phyloP scores from a whole-genome alignment of 108 stramenopile species.

The Thalassiosira profunda region DNA sequence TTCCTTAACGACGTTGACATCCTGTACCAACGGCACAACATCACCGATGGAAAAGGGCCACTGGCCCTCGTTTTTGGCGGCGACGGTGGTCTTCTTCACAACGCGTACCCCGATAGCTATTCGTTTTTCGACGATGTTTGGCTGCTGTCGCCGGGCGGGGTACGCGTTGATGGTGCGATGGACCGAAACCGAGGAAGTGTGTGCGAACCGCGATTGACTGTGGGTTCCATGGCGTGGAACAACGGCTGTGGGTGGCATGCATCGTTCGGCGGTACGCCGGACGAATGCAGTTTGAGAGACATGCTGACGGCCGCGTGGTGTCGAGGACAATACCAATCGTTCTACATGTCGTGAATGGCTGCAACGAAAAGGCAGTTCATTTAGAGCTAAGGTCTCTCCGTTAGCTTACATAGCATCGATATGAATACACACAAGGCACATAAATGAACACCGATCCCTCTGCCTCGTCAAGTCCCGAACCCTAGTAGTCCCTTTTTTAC shows the following conservation, averaged over 20 bases:
- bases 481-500: no score
- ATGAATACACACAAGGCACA: not conserved
- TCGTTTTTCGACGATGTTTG: slow-evolving; percentile 43
- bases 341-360: slow-evolving; percentile 19
- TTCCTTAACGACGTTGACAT: slow-evolving; percentile 6
- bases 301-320: slow-evolving; percentile 26
- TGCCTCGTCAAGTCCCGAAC: no score
- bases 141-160: slow-evolving; percentile 16
- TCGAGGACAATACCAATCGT: slow-evolving; percentile 28
- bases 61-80: slow-evolving; percentile 33
- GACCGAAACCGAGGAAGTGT: slow-evolving; percentile 6
- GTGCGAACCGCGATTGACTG: slow-evolving; percentile 14
- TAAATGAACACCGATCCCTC: not conserved
- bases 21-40: slow-evolving; percentile 13
- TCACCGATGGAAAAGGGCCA: slow-evolving; percentile 11
- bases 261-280: not conserved
- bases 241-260: slow-evolving; percentile 19
- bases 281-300: slow-evolving; percentile 9
- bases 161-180: not conserved
- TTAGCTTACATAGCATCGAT: no score
- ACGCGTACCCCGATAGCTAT: slow-evolving; percentile 17
- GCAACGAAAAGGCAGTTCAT: no score
- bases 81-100: slow-evolving; percentile 21
- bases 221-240: slow-evolving; percentile 17
- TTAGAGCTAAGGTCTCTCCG: no score